A percentile compares a stretch with the other conserved stretches of the same genome.
phyloP scores from a whole-genome alignment of 164 flowering plant species.

The Vitis cinerea region DNA sequence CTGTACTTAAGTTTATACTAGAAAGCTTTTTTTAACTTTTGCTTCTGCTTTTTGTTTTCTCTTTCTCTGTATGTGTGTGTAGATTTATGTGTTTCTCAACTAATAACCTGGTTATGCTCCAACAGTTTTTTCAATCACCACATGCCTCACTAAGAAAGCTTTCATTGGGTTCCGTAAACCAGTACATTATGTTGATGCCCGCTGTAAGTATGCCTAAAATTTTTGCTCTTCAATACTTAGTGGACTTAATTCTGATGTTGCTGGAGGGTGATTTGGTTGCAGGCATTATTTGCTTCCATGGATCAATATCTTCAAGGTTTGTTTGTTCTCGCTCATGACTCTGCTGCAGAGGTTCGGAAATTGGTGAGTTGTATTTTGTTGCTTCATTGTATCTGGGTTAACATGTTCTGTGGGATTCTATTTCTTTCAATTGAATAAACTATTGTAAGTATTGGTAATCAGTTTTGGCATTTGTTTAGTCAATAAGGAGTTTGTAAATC shows the following conservation, averaged over 20 bases:
- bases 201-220: slow-evolving; percentile 47
- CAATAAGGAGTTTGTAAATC: background rate
- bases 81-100: too few species aligned
- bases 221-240: background rate
- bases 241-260: slow-evolving; percentile 2
- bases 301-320: slow-evolving; percentile 95
- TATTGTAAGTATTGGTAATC: background rate
- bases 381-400: background rate
- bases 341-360: slow-evolving; percentile 86
- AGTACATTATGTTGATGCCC: slow-evolving; percentile 95
- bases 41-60: background rate
- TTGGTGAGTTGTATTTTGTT: slow-evolving; percentile 51
- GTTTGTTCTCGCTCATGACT: slow-evolving; percentile 84
- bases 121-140: slow-evolving; percentile 93
- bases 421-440: background rate
- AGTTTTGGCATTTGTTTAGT: background rate
- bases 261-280: slow-evolving; percentile 16
- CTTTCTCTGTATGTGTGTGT: too few species aligned
- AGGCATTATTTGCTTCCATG: slow-evolving; percentile 82
- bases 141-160: slow-evolving; percentile 84
- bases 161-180: slow-evolving; percentile 83
- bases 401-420: background rate
- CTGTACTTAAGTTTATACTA: background rate
- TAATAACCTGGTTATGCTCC: background rate
- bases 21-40: background rate